A percentile compares a stretch with the other conserved stretches of the same genome.
Conservation (phyloP, 1,284 basidiomycete species). For the Bondarzewia mesenterica region DNA sequence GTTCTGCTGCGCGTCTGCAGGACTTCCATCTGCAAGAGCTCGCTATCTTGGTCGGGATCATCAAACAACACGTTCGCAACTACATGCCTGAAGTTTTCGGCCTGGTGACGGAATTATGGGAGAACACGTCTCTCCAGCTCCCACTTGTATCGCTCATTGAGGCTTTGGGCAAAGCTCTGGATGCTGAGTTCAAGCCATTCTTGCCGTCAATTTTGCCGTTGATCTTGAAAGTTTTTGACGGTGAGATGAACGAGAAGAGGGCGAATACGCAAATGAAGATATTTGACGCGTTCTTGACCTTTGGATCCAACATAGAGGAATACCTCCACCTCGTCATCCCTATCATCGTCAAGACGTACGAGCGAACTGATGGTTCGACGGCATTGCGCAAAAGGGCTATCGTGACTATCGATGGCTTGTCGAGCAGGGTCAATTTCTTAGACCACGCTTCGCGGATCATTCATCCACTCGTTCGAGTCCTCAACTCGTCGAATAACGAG, state of each 20-base stretch:
- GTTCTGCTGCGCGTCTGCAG: conserved; percentile 75
- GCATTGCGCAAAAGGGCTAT: conserved; percentile 84
- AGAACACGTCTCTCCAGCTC: conserved; percentile 78
- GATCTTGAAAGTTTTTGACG: conserved; percentile 87
- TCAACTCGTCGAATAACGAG: conserved; percentile 77
- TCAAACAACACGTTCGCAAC: conserved; percentile 96
- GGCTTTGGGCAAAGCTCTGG: conserved; percentile 89
- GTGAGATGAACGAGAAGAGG: conserved; percentile 74
- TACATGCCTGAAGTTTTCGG: conserved; percentile 80
- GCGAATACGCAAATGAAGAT: conserved; percentile 83
- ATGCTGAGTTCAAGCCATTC: conserved; percentile 98
- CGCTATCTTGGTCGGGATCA: conserved; percentile 92
- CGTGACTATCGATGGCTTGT: conserved; percentile 86
- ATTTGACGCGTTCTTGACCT: conserved; percentile 90
- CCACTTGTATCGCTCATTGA: conserved; percentile 94
- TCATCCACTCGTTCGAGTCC: conserved; percentile 87
- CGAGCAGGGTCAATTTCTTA: conserved; percentile 95
- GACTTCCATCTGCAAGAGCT: conserved; percentile 97
- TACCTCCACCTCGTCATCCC: conserved; percentile 97
- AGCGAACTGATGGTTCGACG: conserved; percentile 72
- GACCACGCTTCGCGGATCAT: conserved; percentile 98
- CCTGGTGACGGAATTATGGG: conserved; percentile 87
- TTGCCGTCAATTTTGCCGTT: conserved; percentile 89
- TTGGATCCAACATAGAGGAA: conserved; percentile 96
- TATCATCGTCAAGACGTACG: conserved; percentile 89